Base-by-base conservation (phyloP, 2,329 filamentous ascomycete genomes). In the Lizonia empirigonia region DNA sequence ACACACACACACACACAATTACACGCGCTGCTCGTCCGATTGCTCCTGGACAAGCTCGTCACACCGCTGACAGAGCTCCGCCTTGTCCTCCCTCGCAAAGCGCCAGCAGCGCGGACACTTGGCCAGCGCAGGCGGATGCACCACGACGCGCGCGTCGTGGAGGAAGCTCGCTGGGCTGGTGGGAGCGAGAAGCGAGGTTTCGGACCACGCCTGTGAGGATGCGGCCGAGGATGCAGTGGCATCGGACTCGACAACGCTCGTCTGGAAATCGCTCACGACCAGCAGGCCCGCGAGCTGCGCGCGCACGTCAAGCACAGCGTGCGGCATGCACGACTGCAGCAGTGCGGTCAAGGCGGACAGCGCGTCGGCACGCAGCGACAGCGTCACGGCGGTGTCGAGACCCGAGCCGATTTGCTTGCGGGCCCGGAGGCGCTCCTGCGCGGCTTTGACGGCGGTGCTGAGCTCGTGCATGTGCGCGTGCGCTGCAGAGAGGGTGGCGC, bases 51-150 rank as follows among this genome's bases (percentile, higher is more conserved):
- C 81, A 27, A 87, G 83, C 10, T 84, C 81, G 23, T 86, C 84
- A 70, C 93, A 97, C 67, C 91, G 79, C 39, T 73, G 74, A 72
- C 93, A 97, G 15, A 96, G 75, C 30, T 77, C 72, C 15, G 88
- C 84, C 60, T 87, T 80, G 38, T 75, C 74, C n/a, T 82, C 77
- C n/a, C 88, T 86, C 19, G 88, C 80, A 71, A 90, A 96, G 55
- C 88, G 84, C 94, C 94, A 99, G 75, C 94, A 99, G 41, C 94
- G 81, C 1, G 84, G 80, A 70, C 94, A 99, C 73, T 97, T 99
- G 37, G 80, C 75, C 10, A 76, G 73, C 12, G 71, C 70, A 0
- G 85, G 80, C 8, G 80, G 74, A 38, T 71, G 53, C 5, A 77
- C 67, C 30, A 63, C 58, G 18, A 64, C 71, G 45, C 26, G 65